Conservation (phyloP, 2,329 filamentous ascomycete species). For the Cordyceps pruinosa region DNA sequence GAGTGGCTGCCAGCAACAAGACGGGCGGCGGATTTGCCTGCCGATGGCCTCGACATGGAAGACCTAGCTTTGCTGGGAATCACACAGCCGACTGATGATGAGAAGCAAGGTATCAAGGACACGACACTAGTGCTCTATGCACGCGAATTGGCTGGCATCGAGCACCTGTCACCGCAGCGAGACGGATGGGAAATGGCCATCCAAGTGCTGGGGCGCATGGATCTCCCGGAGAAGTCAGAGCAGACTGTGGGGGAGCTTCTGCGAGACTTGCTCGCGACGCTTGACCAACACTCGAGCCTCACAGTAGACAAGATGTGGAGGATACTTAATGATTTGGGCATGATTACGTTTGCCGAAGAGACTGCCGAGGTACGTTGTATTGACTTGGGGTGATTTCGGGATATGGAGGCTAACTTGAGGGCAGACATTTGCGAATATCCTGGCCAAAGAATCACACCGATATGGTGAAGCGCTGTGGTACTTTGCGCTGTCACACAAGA, state of each 20-base stretch:
- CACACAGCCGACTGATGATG: constrained; percentile 50
- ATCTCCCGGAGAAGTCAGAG: constrained; percentile 63
- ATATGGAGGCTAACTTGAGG: constrained; percentile 19
- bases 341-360: constrained; percentile 70
- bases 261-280: constrained; percentile 51
- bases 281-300: constrained; percentile 58
- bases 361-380: constrained; percentile 67
- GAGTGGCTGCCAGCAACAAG: constrained; percentile 62
- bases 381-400: not conserved
- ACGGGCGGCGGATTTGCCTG: constrained; percentile 38
- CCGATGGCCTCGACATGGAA: constrained; percentile 69
- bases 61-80: constrained; percentile 78
- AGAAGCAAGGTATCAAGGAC: constrained; percentile 65
- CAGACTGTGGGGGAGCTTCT: constrained; percentile 69
- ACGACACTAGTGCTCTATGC: constrained; percentile 73
- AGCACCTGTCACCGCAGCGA: constrained; percentile 40
- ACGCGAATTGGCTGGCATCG: constrained; percentile 52
- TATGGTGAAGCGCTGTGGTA: constrained; percentile 87
- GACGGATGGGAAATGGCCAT: constrained; percentile 90
- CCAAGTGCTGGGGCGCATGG: constrained; percentile 72
- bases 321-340: constrained; percentile 69
- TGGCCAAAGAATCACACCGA: constrained; percentile 63
- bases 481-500: constrained; percentile 77
- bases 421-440: constrained; percentile 74
- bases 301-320: constrained; percentile 77